These are phyloP conservation scores for Eugenia klotzschiana DNA, from an alignment of 441 rosid species.

Conservation along the genomic window DNA sequence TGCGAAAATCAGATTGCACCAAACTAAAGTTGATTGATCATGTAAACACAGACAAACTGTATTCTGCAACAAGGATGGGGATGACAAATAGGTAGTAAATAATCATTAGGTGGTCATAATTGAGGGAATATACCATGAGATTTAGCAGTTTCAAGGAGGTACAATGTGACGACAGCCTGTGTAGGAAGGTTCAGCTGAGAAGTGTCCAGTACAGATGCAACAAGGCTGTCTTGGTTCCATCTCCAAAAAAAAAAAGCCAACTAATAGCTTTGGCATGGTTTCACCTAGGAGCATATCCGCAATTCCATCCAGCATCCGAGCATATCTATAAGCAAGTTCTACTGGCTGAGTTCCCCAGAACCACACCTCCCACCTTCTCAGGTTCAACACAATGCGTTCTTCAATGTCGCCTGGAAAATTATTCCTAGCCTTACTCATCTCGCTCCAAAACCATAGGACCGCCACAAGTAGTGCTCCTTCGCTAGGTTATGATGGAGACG, in stretches of 20 bases:
- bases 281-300: slow-evolving; percentile 4
- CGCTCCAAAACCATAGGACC: neutral
- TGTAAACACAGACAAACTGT: neutral
- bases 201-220: neutral
- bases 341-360: neutral
- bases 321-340: neutral
- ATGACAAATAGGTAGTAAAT: neutral
- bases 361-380: neutral
- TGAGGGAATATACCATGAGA: neutral
- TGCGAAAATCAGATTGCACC: neutral
- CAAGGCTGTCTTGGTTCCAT: slow-evolving; percentile 6
- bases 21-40: neutral
- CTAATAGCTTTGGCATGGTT: slow-evolving; percentile 18
- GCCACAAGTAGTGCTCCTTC: neutral
- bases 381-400: slow-evolving; percentile 4
- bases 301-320: neutral
- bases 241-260: slow-evolving; percentile 11
- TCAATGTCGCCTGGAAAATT: neutral
- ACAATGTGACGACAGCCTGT: neutral
- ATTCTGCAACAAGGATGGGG: neutral
- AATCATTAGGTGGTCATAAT: neutral
- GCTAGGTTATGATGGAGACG: neutral
- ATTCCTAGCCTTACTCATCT: neutral
- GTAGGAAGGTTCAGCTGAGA: slow-evolving; percentile 9
- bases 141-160: neutral